A percentile compares a stretch with the other conserved stretches of the same genome.
Conservation (phyloP, 1,139 yeast genomes). For the Meyerozyma carpophila region DNA sequence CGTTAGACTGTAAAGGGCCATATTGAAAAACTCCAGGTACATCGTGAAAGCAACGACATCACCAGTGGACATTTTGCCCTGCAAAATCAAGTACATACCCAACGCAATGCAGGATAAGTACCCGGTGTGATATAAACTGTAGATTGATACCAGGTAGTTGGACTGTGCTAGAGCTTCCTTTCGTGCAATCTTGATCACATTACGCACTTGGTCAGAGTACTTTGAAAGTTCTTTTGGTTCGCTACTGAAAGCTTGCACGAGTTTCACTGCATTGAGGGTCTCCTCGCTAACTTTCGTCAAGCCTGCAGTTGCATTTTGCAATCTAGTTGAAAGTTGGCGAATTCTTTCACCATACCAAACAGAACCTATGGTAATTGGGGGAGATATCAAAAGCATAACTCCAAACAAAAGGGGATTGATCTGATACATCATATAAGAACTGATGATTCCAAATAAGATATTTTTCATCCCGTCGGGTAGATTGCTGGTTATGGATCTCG, state of each 20-base stretch:
- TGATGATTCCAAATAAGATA: constrained; percentile 37
- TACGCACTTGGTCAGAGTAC: constrained; percentile 36
- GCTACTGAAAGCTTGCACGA: constrained; percentile 43
- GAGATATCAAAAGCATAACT: constrained; percentile 47
- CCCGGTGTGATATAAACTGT: constrained; percentile 41
- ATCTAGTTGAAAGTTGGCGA: constrained; percentile 35
- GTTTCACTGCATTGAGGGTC: constrained; percentile 38
- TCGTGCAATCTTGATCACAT: constrained; percentile 38
- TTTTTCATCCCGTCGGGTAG: constrained; percentile 47
- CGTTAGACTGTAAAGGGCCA: constrained; percentile 45
- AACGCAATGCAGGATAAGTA: constrained; percentile 42
- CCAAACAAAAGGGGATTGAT: constrained; percentile 43
- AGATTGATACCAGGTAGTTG: constrained; percentile 41
- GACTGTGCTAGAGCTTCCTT: constrained; percentile 46
- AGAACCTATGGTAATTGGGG: constrained; percentile 49
- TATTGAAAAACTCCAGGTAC: constrained; percentile 46
- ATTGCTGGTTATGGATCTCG: constrained; percentile 40
- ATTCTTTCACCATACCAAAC: constrained; percentile 47
- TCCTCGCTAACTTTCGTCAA: constrained; percentile 44
- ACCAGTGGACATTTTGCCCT: constrained; percentile 42
- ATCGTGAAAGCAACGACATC: constrained; percentile 45
- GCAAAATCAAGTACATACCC: constrained; percentile 39
- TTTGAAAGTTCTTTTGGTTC: constrained; percentile 39
- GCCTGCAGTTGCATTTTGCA: constrained; percentile 45
- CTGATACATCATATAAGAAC: constrained; percentile 44